Base-by-base conservation (phyloP, 495 filamentous ascomycete genomes). In the Penicillium bialowiezense region DNA sequence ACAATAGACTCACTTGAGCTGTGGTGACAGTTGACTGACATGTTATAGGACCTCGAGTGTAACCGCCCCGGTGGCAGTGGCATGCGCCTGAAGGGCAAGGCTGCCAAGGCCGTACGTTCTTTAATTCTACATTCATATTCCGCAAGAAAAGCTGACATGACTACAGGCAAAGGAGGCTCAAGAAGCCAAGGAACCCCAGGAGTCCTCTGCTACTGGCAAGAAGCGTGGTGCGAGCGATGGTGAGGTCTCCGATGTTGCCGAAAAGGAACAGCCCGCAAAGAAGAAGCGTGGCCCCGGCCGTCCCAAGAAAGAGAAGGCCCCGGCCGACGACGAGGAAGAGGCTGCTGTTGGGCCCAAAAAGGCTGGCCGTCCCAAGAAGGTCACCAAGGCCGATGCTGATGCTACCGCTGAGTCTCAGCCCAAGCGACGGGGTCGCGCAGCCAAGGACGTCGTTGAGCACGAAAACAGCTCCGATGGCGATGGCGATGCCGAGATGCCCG, bases 51-150 rank as follows among this genome's bases (percentile, higher is more conserved):
- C 53, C 61, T 75, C 3, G 83, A 86, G 55, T 72, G 78, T 60
- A 90, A 90, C 58, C 71, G 76, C n/a, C 83, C 78, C 15, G 86
- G 86, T 15, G 72, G 75, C 59, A 75, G 60, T 26, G 84, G 85
- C n/a, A 84, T 84, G 55, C 77, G 75, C 20, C 62, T 63, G 17
- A 71, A 70, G 36, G 66, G 58, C 6, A 74, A 56, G 34, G 42
- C 36, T 2, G 37, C 28, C 10, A 23, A 54, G 12, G 49, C 41
- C 2, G 20, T 48, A 15, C 13, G 44, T 40, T 5, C 1, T 4
- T n/a, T 14, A 20, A 36, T 26, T 12, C 3, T 26, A 4, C 23
- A 12, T 24, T n/a, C 18, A 12, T 35, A 15, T 24, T 6, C 13
- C 56, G 64, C 61, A 34, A 17, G 10, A 48, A 54, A 23, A 6